A percentile compares a stretch with the other conserved stretches of the same genome.
These are phyloP conservation scores for Penicillium sp. DNA, from an alignment of 2,329 filamentous ascomycete species.

Conservation along the genomic window DNA sequence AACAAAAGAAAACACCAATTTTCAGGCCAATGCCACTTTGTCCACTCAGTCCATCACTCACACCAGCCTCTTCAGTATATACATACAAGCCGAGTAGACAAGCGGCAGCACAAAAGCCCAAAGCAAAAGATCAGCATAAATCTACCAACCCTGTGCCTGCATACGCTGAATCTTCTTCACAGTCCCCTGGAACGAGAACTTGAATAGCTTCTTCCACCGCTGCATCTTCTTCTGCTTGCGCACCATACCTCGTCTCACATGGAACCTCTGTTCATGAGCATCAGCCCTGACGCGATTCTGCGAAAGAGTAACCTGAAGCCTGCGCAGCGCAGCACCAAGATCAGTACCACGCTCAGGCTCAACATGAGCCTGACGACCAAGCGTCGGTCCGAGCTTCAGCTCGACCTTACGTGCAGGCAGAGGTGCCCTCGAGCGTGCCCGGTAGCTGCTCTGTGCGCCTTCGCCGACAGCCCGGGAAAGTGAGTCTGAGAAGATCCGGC, in stretches of 20 bases:
- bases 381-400: constrained; percentile 37
- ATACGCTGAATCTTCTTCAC: constrained; percentile 44
- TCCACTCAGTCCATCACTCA: constrained; percentile 5
- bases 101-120: constrained; percentile 1
- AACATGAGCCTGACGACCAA: constrained; percentile 37
- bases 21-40: constrained; percentile 9
- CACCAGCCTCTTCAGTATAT: constrained; percentile 15
- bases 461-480: constrained; percentile 23
- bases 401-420: constrained; percentile 28
- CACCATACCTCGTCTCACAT: constrained; percentile 43
- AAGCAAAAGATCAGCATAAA: not conserved
- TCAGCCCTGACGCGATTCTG: constrained; percentile 37
- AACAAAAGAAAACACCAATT: constrained; percentile 13
- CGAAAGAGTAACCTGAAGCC: constrained; percentile 25
- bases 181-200: constrained; percentile 44
- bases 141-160: constrained; percentile 48
- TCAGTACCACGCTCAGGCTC: constrained; percentile 35
- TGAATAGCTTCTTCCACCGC: constrained; percentile 47
- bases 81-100: constrained; percentile 15
- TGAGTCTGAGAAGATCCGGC: constrained; percentile 15
- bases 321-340: constrained; percentile 29
- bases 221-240: constrained; percentile 39
- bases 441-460: constrained; percentile 10
- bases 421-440: constrained; percentile 10
- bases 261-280: constrained; percentile 37